Percentiles rank a stretch among this genome's conserved stretches.
These are phyloP conservation scores for Blepharisma stoltei DNA, from an alignment of 73 alveolate genomes.

Conservation along the genomic window DNA sequence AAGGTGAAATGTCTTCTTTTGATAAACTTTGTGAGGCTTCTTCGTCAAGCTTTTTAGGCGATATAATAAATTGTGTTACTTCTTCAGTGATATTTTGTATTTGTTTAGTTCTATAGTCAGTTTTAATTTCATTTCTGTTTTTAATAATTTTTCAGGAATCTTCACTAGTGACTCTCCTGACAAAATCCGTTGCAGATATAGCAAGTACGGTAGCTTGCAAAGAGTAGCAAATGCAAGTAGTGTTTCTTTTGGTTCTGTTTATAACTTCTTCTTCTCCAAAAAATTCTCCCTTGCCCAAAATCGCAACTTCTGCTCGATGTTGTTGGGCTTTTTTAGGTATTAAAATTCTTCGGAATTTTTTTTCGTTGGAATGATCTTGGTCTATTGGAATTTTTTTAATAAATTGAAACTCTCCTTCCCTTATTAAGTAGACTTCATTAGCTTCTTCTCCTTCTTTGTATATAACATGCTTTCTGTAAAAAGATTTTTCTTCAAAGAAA, in stretches of 20 bases:
- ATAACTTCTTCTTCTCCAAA: background rate
- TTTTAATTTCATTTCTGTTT: background rate
- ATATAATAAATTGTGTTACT: too few species aligned
- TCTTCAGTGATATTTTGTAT: too few species aligned
- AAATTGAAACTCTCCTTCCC: constrained; percentile 49
- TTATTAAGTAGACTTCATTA: constrained; percentile 28
- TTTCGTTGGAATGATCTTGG: background rate
- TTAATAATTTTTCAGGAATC: background rate
- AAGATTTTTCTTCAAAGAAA: constrained; percentile 35
- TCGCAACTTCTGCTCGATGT: background rate
- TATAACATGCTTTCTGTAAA: constrained; percentile 10
- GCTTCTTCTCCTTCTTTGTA: constrained; percentile 27
- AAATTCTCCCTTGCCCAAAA: constrained; percentile 8
- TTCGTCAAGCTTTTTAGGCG: too few species aligned
- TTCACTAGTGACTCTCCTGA: background rate
- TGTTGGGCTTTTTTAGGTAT: background rate
- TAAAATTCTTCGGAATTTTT: background rate
- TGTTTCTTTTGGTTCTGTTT: too few species aligned
- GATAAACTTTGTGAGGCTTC: too few species aligned
- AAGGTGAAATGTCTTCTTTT: too few species aligned
- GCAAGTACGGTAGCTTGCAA: background rate
- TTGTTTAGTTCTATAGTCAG: too few species aligned
- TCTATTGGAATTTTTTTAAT: constrained; percentile 33
- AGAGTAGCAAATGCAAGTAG: constrained; percentile 1
- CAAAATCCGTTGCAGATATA: background rate